phyloP scores from a whole-genome alignment of 1,284 basidiomycete genomes.

The Coniferiporia weirii region DNA sequence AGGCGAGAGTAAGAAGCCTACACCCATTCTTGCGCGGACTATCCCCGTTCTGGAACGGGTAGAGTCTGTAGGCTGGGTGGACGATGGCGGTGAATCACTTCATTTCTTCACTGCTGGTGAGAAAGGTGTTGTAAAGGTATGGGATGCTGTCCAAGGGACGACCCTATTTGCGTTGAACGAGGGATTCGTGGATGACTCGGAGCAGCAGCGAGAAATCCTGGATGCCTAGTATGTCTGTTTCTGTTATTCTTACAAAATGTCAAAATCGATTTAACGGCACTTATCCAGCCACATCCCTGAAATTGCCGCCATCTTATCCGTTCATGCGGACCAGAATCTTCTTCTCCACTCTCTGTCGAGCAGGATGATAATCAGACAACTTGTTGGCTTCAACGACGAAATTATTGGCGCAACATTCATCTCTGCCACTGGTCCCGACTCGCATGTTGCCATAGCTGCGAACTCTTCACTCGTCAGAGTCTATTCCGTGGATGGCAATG shows the following conservation, averaged over 20 bases:
- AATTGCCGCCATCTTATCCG: slow-evolving; percentile 69
- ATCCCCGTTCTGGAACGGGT: slow-evolving; percentile 84
- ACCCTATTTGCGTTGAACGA: slow-evolving; percentile 60
- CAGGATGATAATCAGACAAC: slow-evolving; percentile 66
- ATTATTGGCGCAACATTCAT: slow-evolving; percentile 88
- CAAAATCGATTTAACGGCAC: slow-evolving; percentile 22
- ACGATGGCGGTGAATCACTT: slow-evolving; percentile 40
- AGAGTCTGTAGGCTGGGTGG: slow-evolving; percentile 76
- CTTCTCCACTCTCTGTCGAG: slow-evolving; percentile 76
- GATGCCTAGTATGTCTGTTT: slow-evolving; percentile 56
- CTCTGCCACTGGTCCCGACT: slow-evolving; percentile 43
- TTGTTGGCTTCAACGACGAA: slow-evolving; percentile 98
- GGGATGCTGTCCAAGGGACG: slow-evolving; percentile 70
- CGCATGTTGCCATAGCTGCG: slow-evolving; percentile 88
- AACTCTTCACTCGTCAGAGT: slow-evolving; percentile 92
- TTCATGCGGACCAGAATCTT: slow-evolving; percentile 97
- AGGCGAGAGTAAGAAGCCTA: slow-evolving; percentile 36
- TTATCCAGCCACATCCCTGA: slow-evolving; percentile 59
- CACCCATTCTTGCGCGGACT: slow-evolving; percentile 71
- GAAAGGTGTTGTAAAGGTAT: slow-evolving; percentile 77
- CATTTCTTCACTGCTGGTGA: slow-evolving; percentile 87
- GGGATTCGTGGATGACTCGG: slow-evolving; percentile 46
- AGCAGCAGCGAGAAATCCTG: slow-evolving; percentile 74
- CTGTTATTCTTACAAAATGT: slow-evolving; percentile 2
- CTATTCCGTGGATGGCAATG: slow-evolving; percentile 69